Evolutionary conservation across 2,329 filamentous ascomycete genomes (phyloP).

Genomic region (Teratosphaeria epicoccoides): DNA sequence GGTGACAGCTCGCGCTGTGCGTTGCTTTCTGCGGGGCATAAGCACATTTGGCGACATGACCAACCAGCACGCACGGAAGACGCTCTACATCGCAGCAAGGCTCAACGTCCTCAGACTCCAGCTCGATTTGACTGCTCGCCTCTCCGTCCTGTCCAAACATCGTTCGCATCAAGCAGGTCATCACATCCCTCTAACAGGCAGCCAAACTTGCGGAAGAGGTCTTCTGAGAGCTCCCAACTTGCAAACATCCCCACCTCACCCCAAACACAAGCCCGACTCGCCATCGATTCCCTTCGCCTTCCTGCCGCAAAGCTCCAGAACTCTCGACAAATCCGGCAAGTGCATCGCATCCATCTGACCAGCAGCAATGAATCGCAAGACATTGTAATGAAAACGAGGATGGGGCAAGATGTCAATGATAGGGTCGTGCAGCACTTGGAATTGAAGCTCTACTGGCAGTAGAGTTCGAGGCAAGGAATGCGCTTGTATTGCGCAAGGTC

Average conservation of each 20-base stretch:
- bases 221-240: slow-evolving; percentile 35
- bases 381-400: slow-evolving; percentile 19
- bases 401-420: slow-evolving; percentile 22
- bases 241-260: slow-evolving; percentile 29
- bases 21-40: not conserved
- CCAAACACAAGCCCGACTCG: slow-evolving; percentile 30
- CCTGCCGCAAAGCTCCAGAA: slow-evolving; percentile 17
- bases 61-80: no score
- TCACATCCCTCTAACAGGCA: slow-evolving; percentile 32
- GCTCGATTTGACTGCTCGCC: slow-evolving; percentile 17
- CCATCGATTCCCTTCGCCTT: slow-evolving; percentile 12
- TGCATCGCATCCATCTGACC: slow-evolving; percentile 15
- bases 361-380: slow-evolving; percentile 17
- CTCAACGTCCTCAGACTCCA: no score
- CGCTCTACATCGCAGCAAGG: no score
- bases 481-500: not conserved
- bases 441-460: slow-evolving; percentile 17
- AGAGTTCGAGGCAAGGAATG: slow-evolving; percentile 13
- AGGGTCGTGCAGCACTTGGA: slow-evolving; percentile 20
- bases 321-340: slow-evolving; percentile 15
- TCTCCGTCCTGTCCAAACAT: slow-evolving; percentile 29
- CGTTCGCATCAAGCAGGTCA: slow-evolving; percentile 30
- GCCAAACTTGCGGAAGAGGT: slow-evolving; percentile 31
- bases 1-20: not conserved
- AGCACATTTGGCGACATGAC: not conserved